A percentile compares a stretch with the other conserved stretches of the same genome.
phyloP scores from a whole-genome alignment of 1,139 yeast genomes.

The Arxiozyma heterogenica region DNA sequence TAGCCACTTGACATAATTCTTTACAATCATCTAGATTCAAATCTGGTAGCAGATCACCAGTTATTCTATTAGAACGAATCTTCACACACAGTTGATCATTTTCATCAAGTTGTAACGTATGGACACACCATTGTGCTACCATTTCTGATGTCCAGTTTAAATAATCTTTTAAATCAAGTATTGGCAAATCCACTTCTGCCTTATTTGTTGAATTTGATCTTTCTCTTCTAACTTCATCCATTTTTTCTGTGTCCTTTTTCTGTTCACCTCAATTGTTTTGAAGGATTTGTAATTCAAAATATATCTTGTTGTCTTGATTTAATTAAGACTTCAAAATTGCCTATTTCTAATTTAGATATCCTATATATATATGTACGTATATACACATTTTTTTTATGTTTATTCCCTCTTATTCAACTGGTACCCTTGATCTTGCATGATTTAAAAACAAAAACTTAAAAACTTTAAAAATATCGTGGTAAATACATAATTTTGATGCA shows the following conservation, averaged over 20 bases:
- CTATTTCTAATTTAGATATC: too few species aligned
- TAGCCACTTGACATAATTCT: constrained; percentile 43
- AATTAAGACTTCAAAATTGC: too few species aligned
- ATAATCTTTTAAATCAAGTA: not conserved
- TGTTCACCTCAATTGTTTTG: not conserved
- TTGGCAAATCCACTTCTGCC: not conserved
- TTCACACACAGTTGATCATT: constrained; percentile 11
- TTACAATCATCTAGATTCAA: constrained; percentile 50
- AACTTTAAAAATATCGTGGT: too few species aligned
- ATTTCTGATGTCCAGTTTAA: constrained; percentile 18
- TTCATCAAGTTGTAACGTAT: constrained; percentile 10
- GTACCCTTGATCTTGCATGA: too few species aligned
- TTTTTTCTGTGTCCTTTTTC: not conserved
- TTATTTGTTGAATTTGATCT: too few species aligned
- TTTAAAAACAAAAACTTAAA: too few species aligned
- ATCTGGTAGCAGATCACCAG: constrained; percentile 53
- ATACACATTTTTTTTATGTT: too few species aligned
- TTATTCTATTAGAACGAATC: constrained; percentile 49
- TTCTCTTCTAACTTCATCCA: not conserved
- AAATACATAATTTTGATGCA: too few species aligned
- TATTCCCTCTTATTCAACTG: too few species aligned
- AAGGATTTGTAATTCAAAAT: not conserved
- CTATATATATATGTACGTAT: too few species aligned
- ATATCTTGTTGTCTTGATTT: too few species aligned
- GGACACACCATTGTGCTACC: constrained; percentile 19